Conservation (phyloP, 2,329 filamentous ascomycete genomes). For the Fusarium luffae region DNA sequence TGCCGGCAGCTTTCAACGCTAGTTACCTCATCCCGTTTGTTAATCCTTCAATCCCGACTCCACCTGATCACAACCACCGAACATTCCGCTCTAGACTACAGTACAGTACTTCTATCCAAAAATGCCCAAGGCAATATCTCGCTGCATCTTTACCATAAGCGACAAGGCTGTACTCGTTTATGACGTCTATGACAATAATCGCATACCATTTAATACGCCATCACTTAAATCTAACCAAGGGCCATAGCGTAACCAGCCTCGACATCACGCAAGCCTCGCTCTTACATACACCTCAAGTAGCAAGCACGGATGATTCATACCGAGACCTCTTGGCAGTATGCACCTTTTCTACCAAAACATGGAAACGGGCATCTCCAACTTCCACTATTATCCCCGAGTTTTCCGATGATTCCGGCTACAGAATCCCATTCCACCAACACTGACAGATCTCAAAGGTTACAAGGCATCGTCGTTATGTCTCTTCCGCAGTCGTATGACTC, state of each 20-base stretch:
- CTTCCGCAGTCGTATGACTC: constrained; percentile 11
- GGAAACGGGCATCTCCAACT: neutral
- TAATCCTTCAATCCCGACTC: neutral
- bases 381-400: constrained; percentile 17
- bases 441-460: constrained; percentile 19
- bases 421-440: neutral
- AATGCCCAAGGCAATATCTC: neutral
- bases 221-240: constrained; percentile 5
- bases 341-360: neutral
- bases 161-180: constrained; percentile 16
- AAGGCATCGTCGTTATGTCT: neutral
- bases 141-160: neutral
- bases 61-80: constrained; percentile 1
- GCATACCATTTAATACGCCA: neutral
- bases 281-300: neutral
- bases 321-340: constrained; percentile 18
- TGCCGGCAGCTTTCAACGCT: constrained; percentile 13
- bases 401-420: constrained; percentile 23
- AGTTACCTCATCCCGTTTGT: constrained; percentile 8
- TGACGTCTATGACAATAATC: constrained; percentile 19
- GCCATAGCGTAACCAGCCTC: neutral
- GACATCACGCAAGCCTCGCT: neutral
- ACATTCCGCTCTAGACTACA: constrained; percentile 16
- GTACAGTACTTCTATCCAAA: neutral
- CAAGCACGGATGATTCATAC: constrained; percentile 1